These are phyloP conservation scores for Papiliotrema fonsecae DNA, from an alignment of 1,284 basidiomycete species.

Conservation along the genomic window DNA sequence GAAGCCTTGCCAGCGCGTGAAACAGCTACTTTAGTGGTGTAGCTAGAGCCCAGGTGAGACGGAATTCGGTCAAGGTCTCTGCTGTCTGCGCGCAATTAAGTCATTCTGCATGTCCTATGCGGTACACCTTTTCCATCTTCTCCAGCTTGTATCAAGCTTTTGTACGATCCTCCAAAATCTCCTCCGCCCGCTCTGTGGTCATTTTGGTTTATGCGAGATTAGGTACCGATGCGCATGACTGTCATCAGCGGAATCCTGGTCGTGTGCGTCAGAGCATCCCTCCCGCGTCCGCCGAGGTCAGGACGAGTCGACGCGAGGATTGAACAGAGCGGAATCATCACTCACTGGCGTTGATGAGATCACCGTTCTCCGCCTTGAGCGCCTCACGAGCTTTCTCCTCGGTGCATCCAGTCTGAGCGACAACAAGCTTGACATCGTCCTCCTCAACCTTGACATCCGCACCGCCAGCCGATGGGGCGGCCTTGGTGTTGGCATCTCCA, in stretches of 20 bases:
- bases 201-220: slow-evolving; percentile 1
- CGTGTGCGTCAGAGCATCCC: too few relatives aligned
- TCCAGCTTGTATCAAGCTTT: not conserved
- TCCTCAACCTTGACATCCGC: slow-evolving; percentile 64
- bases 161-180: not conserved
- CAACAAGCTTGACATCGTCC: slow-evolving; percentile 93
- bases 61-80: too few relatives aligned
- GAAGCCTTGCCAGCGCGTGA: too few relatives aligned
- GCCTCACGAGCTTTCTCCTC: slow-evolving; percentile 82
- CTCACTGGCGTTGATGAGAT: slow-evolving; percentile 91
- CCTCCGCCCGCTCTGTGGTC: not conserved
- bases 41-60: too few relatives aligned
- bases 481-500: slow-evolving; percentile 50
- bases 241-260: not conserved
- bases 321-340: too few relatives aligned
- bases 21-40: too few relatives aligned
- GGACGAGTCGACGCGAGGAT: too few relatives aligned
- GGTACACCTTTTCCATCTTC: not conserved
- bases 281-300: too few relatives aligned
- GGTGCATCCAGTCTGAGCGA: slow-evolving; percentile 73
- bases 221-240: slow-evolving; percentile 30
- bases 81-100: not conserved
- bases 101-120: not conserved
- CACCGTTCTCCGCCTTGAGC: slow-evolving; percentile 81
- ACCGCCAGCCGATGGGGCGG: slow-evolving; percentile 45